Base-by-base conservation (phyloP, 495 filamentous ascomycete species). In the Penicillium egyptiacum region DNA sequence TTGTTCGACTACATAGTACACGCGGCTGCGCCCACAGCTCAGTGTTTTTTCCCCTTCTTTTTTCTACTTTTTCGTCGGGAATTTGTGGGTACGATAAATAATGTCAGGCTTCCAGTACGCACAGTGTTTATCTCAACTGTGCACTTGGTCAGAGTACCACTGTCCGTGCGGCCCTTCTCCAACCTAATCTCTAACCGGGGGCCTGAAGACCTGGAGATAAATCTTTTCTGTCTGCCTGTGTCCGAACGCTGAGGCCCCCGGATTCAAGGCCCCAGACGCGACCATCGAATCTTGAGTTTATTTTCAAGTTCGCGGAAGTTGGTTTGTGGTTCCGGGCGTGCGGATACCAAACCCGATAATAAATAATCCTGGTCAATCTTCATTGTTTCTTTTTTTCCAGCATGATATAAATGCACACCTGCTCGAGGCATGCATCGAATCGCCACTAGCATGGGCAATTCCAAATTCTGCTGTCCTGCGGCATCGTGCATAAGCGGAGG, bases 281-380 rank as follows among this genome's bases (percentile, higher is more conserved):
- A 62, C 56, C 55, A 58, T 64, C 45, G 53, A 67, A 64, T 61
- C 58, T 62, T 64, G 61, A 62, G 56, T 53, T 66, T 64, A 61
- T 57, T 55, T 54, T 16, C 61, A 40, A 49, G 46, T 52, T 37
- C 51, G 20, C 60, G 63, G 63, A 35, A 48, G 25, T 10, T 6
- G 10, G 16, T 3, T 17, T 10, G 0, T 44, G 25, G n/a, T 25
- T 31, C 40, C 51, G 44, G 50, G 12, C 11, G 30, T 22, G 41
- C 22, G 20, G 28, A 23, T 41, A 37, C 39, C 19, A 42, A 22
- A 16, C 14, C 44, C 39, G 25, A 37, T 17, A 33, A 30, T 19
- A 5, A 28, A 49, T 33, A 17, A 28, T 17, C 19, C 12, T 43
- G 17, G 26, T 41, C 22, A 31, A 17, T 23, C 0, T 41, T n/a